These are phyloP conservation scores for Mrakiaceae sp. DNA, from an alignment of 1,284 basidiomycete species.

Conservation along the genomic window DNA sequence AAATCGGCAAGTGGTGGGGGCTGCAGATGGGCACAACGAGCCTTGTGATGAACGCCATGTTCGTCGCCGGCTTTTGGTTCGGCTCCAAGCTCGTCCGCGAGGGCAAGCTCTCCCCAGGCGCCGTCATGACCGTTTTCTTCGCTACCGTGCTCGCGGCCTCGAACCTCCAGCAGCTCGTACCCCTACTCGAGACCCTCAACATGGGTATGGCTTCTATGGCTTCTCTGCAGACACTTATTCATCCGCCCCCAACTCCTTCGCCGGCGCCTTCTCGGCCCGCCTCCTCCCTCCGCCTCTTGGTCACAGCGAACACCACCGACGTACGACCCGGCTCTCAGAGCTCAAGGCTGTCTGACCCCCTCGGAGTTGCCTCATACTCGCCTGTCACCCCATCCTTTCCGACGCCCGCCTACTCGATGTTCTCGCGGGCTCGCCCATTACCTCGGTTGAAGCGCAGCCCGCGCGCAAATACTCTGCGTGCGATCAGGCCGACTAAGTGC, in stretches of 20 bases:
- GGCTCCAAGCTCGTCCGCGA: constrained; percentile 73
- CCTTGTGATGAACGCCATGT: constrained; percentile 78
- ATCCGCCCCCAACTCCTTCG: constrained; percentile 29
- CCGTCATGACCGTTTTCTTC: constrained; percentile 94
- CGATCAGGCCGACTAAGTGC: constrained; percentile 41
- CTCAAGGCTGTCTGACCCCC: too few relatives aligned
- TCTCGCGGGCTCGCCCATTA: constrained; percentile 9
- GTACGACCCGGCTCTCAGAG: neutral
- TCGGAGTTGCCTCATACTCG: neutral
- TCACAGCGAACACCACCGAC: constrained; percentile 12
- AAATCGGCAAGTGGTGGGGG: constrained; percentile 63
- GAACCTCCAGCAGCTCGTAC: constrained; percentile 75
- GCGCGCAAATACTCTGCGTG: neutral
- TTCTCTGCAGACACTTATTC: constrained; percentile 53
- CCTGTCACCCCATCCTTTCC: neutral
- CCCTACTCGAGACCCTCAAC: constrained; percentile 61
- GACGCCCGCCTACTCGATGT: constrained; percentile 3
- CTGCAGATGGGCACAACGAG: constrained; percentile 56
- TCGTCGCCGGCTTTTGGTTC: constrained; percentile 95
- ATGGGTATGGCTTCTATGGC: constrained; percentile 80
- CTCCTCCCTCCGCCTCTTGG: constrained; percentile 7
- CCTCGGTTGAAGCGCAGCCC: constrained; percentile 2
- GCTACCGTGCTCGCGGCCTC: constrained; percentile 79
- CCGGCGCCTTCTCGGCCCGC: constrained; percentile 18
- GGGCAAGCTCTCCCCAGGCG: constrained; percentile 55